A percentile compares a stretch with the other conserved stretches of the same genome.
phyloP scores from a whole-genome alignment of 495 filamentous ascomycete genomes.

The Xylaria castorea region DNA sequence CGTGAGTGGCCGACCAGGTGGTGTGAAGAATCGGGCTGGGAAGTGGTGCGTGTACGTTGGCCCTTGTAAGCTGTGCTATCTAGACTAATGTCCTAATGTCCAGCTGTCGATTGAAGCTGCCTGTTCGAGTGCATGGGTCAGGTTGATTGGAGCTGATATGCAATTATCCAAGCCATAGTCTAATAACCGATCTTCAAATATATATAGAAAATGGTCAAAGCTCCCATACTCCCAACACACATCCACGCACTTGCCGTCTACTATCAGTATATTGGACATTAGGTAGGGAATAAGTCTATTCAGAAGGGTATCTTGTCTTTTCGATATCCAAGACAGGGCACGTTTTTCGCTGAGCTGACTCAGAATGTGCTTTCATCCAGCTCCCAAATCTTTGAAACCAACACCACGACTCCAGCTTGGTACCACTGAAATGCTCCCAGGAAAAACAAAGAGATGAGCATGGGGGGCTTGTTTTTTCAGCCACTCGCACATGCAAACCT shows the following conservation, averaged over 20 bases:
- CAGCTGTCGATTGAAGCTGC: slow-evolving; percentile 22
- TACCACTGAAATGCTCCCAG: slow-evolving; percentile 8
- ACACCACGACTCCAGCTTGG: neutral
- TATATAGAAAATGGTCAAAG: slow-evolving; percentile 5
- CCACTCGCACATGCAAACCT: neutral
- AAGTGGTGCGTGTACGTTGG: neutral
- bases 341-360: neutral
- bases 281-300: neutral
- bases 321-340: neutral
- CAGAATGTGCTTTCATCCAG: neutral
- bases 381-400: neutral
- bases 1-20: neutral
- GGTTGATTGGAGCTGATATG: slow-evolving; percentile 16
- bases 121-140: slow-evolving; percentile 4
- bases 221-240: neutral
- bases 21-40: neutral
- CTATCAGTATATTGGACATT: neutral
- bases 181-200: neutral
- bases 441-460: neutral
- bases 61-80: neutral
- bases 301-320: slow-evolving; percentile 4
- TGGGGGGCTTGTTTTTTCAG: neutral
- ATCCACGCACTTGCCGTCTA: neutral
- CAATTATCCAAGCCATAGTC: neutral
- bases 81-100: slow-evolving; percentile 1